Evolutionary conservation across 495 filamentous ascomycete genomes (phyloP), one percentile per base, ranked within the genome.

Genomic region (Hyaloscypha hepaticicola): DNA sequence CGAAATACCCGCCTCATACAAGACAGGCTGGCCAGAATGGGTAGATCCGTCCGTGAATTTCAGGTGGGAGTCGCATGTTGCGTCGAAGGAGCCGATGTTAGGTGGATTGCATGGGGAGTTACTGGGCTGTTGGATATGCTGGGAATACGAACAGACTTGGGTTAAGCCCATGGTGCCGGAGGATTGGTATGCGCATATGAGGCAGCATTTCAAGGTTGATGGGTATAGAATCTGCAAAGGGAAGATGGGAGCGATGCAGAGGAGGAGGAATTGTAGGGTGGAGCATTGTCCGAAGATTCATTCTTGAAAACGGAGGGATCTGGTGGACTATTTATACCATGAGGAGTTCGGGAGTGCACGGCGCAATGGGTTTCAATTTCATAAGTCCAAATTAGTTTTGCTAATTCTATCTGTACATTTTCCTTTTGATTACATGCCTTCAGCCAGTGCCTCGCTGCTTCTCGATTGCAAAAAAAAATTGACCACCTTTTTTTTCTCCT

Each of bases 1-100:
- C 26, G 38, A 58, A 24, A 67, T 70, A 28, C 55, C 68, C 5
- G 55, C 34, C 25, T 12, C 19, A 31, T 70, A 70, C 55, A 64
- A 65, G 38, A 33, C n/a, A 26, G 55, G 57, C 16, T 70, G 68
- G 68, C 60, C 45, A 16, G 28, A 64, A 28, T 70, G 68, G 68
- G 64, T 70, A 11, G 68, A 70, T 45, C 68, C 68, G 1, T 67
- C 64, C 3, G 56, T 70, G 28, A 70, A 70, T 51, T 70, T 70
- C 29, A 25, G 68, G 21, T 70, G 68, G 68, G 68, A 70, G 49
- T 64, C 60, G 27, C 68, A 70, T 65, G 51, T 64, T 53, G 58
- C 59, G 55, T 24, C 41, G 6, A 59, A 31, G 24, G 33, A 60
- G 26, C 41, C 26, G 19, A 50, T 60, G 50, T 28, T 65, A 48